phyloP scores from a whole-genome alignment of 352 stramenopile species.

The Aphanomyces invadans region DNA sequence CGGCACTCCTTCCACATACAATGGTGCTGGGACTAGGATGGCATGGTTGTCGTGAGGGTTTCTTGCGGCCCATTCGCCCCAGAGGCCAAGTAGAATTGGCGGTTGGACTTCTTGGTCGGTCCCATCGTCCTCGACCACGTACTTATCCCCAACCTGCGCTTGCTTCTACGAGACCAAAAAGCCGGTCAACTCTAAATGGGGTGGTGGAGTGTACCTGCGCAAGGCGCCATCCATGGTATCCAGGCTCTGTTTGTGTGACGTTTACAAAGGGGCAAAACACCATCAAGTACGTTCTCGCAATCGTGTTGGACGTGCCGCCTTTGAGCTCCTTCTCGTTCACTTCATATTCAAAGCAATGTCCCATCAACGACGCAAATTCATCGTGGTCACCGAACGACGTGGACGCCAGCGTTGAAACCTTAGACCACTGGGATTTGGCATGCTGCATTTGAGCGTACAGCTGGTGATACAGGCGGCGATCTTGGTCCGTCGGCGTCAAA shows the following conservation, averaged over 20 bases:
- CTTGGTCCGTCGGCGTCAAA: background rate
- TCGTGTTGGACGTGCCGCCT: constrained; percentile 63
- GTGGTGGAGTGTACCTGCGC: too few species aligned
- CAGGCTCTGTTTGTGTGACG: constrained; percentile 59
- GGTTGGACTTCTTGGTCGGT: constrained; percentile 11
- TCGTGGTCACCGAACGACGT: constrained; percentile 34
- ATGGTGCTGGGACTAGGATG: background rate
- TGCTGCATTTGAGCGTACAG: background rate
- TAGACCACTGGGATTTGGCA: background rate
- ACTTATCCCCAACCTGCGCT: constrained; percentile 16
- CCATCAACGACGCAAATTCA: constrained; percentile 49
- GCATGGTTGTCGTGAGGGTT: background rate
- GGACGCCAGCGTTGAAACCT: background rate
- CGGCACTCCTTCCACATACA: background rate
- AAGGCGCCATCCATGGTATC: constrained; percentile 43
- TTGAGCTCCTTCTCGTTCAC: constrained; percentile 69
- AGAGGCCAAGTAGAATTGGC: constrained; percentile 16
- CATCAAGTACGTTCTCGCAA: constrained; percentile 51
- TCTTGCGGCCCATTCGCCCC: background rate
- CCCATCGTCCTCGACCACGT: background rate
- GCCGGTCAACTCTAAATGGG: too few species aligned
- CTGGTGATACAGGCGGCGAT: background rate
- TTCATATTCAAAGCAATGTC: constrained; percentile 53
- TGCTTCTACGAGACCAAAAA: constrained; percentile 10
- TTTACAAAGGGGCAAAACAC: constrained; percentile 76